These are phyloP conservation scores for Aspergillus campestris DNA, from an alignment of 495 filamentous ascomycete species.

Conservation along the genomic window DNA sequence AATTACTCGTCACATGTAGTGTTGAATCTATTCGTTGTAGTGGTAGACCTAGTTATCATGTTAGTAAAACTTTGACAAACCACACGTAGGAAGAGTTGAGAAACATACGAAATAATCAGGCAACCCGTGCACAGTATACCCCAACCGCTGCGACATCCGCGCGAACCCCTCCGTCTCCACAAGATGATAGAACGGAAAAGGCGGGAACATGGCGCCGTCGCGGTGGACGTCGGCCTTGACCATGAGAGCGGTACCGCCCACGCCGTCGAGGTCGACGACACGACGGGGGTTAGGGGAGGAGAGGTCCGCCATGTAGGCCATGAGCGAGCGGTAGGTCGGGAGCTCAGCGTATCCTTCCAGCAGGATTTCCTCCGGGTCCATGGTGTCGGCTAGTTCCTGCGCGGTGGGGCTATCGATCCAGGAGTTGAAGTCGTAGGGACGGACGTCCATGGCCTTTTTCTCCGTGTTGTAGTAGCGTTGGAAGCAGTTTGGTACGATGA, in stretches of 20 bases:
- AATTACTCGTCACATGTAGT: not conserved
- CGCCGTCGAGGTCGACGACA: constrained; percentile 75
- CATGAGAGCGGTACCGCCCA: constrained; percentile 86
- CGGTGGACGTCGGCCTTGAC: constrained; percentile 97
- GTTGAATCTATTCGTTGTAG: constrained; percentile 65
- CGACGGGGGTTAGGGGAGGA: constrained; percentile 45
- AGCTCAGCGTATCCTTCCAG: constrained; percentile 90
- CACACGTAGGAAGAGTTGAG: not conserved
- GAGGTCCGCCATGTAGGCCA: constrained; percentile 71
- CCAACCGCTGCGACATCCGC: constrained; percentile 86
- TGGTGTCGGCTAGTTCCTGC: constrained; percentile 60
- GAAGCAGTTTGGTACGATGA: constrained; percentile 93
- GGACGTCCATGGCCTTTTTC: constrained; percentile 56
- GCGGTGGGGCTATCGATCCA: constrained; percentile 85
- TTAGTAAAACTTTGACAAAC: not conserved
- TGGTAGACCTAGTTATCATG: constrained; percentile 61
- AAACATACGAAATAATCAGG: constrained; percentile 89
- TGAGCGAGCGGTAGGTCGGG: constrained; percentile 80
- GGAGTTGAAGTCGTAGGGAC: constrained; percentile 94
- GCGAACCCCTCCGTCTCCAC: constrained; percentile 98
- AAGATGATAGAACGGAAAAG: constrained; percentile 91
- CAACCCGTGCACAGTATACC: constrained; percentile 74
- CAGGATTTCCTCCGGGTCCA: constrained; percentile 86
- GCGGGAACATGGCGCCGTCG: constrained; percentile 97
- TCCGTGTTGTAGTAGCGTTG: constrained; percentile 76